Evolutionary conservation across 2,329 filamentous ascomycete species (phyloP).

Genomic region (Biscogniauxia sp.): DNA sequence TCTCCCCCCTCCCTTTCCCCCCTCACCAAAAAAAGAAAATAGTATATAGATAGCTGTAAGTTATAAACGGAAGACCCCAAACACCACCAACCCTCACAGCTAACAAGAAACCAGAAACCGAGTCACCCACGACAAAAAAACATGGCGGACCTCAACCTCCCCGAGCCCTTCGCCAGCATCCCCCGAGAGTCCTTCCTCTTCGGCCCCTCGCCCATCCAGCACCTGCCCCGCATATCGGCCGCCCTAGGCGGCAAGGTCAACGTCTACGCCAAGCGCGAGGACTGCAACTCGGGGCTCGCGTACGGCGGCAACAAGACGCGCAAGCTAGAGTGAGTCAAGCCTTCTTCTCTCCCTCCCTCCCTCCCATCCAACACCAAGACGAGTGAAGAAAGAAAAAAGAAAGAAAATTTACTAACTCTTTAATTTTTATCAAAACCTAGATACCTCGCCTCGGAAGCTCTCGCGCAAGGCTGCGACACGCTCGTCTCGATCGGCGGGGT

Average conservation of each 20-base stretch:
- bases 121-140: not conserved
- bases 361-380: too few relatives aligned
- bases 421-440: constrained; percentile 27
- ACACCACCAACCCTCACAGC: too few relatives aligned
- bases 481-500: constrained; percentile 66
- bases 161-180: constrained; percentile 62
- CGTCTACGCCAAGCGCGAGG: constrained; percentile 70
- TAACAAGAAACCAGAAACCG: not conserved
- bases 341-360: not conserved
- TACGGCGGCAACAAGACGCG: constrained; percentile 69
- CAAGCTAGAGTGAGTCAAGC: constrained; percentile 56
- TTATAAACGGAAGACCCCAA: too few relatives aligned
- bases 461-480: constrained; percentile 55
- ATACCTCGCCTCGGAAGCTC: constrained; percentile 64
- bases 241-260: constrained; percentile 58
- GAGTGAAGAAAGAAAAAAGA: not conserved
- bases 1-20: too few relatives aligned
- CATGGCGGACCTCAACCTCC: constrained; percentile 32
- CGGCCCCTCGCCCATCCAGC: constrained; percentile 66
- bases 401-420: not conserved
- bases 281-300: constrained; percentile 66
- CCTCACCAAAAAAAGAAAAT: too few relatives aligned
- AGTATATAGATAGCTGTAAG: too few relatives aligned
- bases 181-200: constrained; percentile 62
- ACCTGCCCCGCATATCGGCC: constrained; percentile 61